phyloP scores from a whole-genome alignment of 2,329 filamentous ascomycete genomes.

The Metarhizium brunneum region DNA sequence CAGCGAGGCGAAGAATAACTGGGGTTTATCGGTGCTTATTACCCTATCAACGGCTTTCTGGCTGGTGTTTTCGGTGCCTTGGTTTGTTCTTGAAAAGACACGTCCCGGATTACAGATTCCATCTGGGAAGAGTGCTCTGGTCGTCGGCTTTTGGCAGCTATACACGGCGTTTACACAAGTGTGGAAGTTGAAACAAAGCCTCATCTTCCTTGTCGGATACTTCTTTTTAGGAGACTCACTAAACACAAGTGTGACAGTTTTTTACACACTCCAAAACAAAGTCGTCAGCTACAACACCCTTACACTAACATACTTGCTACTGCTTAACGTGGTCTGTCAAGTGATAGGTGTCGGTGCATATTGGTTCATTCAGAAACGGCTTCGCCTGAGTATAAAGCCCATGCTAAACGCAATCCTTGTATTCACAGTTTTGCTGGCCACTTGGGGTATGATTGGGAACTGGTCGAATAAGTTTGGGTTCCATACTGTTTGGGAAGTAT shows the following conservation, averaged over 20 bases:
- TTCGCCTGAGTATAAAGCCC: conserved; percentile 49
- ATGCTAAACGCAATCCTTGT: conserved; percentile 60
- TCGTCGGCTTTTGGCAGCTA: conserved; percentile 54
- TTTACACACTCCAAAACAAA: conserved; percentile 54
- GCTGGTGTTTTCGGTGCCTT: conserved; percentile 54
- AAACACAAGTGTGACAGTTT: conserved; percentile 62
- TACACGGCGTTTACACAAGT: conserved; percentile 48
- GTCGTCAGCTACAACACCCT: conserved; percentile 57
- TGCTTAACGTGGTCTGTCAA: conserved; percentile 56
- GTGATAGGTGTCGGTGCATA: conserved; percentile 53
- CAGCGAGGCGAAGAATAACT: conserved; percentile 55
- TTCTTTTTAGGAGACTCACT: conserved; percentile 62
- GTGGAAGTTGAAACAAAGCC: conserved; percentile 54
- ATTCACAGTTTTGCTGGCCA: conserved; percentile 49
- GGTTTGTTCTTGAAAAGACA: conserved; percentile 57
- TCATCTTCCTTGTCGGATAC: conserved; percentile 57
- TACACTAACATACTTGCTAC: conserved; percentile 54
- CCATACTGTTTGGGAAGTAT: conserved; percentile 35
- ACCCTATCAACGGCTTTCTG: conserved; percentile 56
- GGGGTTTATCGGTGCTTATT: conserved; percentile 55
- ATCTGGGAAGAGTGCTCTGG: conserved; percentile 34
- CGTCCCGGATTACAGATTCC: conserved; percentile 44
- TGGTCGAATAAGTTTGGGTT: conserved; percentile 35
- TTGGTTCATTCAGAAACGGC: conserved; percentile 52
- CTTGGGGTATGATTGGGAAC: conserved; percentile 37